A percentile compares a stretch with the other conserved stretches of the same genome.
These are phyloP conservation scores for Pythium grandisporangium DNA, from an alignment of 352 stramenopile genomes.

Conservation along the genomic window DNA sequence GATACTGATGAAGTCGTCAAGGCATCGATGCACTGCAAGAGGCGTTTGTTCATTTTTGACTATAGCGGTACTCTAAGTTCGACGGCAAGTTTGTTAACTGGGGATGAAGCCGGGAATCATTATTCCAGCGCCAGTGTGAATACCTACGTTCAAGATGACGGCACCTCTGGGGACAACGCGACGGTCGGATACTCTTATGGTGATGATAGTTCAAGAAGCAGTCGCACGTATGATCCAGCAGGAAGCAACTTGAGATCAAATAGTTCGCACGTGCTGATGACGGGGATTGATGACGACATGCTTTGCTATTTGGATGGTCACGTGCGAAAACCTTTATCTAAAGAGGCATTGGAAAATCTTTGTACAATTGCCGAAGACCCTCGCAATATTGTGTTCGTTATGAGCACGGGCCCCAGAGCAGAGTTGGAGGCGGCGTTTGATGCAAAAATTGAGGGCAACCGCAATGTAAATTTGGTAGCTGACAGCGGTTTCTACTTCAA, in stretches of 20 bases:
- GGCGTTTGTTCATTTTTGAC: slow-evolving; percentile 94
- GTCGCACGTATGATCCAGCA: no score
- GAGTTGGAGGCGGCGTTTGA: slow-evolving; percentile 27
- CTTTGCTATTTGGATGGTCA: slow-evolving; percentile 60
- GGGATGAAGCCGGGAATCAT: slow-evolving; percentile 25
- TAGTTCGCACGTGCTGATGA: not conserved
- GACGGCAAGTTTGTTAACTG: slow-evolving; percentile 52
- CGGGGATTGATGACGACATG: slow-evolving; percentile 15
- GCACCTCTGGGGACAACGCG: no score
- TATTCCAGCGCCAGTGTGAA: slow-evolving; percentile 14
- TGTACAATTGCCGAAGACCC: slow-evolving; percentile 41
- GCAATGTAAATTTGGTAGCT: slow-evolving; percentile 39
- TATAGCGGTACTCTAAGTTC: slow-evolving; percentile 95
- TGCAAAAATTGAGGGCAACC: slow-evolving; percentile 24
- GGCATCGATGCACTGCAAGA: slow-evolving; percentile 42
- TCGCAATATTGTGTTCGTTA: slow-evolving; percentile 59
- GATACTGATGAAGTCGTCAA: slow-evolving; percentile 85
- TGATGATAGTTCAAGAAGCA: no score
- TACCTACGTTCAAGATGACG: no score
- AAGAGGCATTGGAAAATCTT: slow-evolving; percentile 44
- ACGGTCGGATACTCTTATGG: no score
- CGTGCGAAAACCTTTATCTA: slow-evolving; percentile 52
- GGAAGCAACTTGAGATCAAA: no score
- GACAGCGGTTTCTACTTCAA: slow-evolving; percentile 67
- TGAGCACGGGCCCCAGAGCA: slow-evolving; percentile 43